Conservation (phyloP, 306 rosid genomes). For the Glycine tomentella region DNA sequence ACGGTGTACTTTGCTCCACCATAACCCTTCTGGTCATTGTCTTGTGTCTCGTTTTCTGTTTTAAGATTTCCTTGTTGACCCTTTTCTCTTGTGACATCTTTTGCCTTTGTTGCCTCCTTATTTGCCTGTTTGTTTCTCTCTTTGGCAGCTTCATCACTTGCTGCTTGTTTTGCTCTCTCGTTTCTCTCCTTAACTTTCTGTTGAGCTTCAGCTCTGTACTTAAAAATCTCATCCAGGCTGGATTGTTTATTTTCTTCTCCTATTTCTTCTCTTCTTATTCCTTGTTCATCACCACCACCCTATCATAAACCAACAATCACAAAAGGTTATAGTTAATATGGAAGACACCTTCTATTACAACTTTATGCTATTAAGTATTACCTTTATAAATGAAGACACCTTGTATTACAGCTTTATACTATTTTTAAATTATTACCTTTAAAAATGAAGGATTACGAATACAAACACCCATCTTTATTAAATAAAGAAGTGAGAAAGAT, state of each 20-base stretch:
- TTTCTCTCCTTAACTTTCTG: no score
- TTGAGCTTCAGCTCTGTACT: no score
- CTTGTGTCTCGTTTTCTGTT: conserved; percentile 29
- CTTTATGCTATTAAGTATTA: no score
- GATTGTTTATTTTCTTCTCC: no score
- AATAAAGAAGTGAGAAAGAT: background rate
- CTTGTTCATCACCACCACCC: background rate
- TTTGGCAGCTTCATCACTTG: conserved; percentile 24
- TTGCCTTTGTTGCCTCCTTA: conserved; percentile 32
- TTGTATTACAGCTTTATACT: background rate
- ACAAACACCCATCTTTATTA: background rate
- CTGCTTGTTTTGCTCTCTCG: no score
- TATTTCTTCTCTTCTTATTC: no score
- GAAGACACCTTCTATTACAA: background rate
- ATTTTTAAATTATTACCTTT: background rate
- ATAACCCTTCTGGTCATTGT: conserved; percentile 41
- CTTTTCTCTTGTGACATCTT: conserved; percentile 18
- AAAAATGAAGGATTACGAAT: background rate
- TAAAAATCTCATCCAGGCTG: no score
- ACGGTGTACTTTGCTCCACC: conserved; percentile 46
- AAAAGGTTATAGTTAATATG: background rate
- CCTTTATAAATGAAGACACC: no score
- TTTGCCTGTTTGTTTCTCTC: conserved; percentile 43
- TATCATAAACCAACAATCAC: background rate
- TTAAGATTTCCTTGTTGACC: conserved; percentile 21